Conservation (phyloP, 257 asterid genomes). For the Plantago ovata region DNA sequence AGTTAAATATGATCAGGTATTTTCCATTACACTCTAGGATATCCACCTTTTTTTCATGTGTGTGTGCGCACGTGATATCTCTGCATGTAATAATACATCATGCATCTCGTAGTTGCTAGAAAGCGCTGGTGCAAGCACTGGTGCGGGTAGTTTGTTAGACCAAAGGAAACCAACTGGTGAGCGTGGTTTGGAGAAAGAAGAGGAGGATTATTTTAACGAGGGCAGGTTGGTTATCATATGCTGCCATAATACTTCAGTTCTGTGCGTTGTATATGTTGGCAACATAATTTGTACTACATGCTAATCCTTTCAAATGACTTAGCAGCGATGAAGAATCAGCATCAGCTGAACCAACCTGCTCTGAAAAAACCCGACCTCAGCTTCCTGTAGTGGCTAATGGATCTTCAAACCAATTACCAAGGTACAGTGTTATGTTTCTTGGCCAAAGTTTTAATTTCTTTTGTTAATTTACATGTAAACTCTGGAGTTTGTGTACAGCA, state of each 20-base stretch:
- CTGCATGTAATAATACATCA: slow-evolving; percentile 14
- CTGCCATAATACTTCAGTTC: slow-evolving; percentile 3
- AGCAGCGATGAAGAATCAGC: slow-evolving; percentile 93
- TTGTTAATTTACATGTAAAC: not conserved
- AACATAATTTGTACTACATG: not conserved
- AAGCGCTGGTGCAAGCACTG: slow-evolving; percentile 41
- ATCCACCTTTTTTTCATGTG: not conserved
- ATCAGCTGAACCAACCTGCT: slow-evolving; percentile 47
- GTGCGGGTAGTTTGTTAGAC: slow-evolving; percentile 41
- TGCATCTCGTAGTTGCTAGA: slow-evolving; percentile 56
- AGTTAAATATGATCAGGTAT: slow-evolving; percentile 96
- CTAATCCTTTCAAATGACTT: not conserved
- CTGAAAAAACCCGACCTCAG: slow-evolving; percentile 39
- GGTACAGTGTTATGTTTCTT: slow-evolving; percentile 34
- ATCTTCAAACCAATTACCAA: slow-evolving; percentile 42
- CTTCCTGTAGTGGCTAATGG: slow-evolving; percentile 57
- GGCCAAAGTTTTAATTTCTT: not conserved
- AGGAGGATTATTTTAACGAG: slow-evolving; percentile 89
- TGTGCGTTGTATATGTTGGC: no score
- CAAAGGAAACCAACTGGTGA: slow-evolving; percentile 77
- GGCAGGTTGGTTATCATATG: slow-evolving; percentile 55
- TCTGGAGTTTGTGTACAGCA: not conserved
- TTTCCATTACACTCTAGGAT: not conserved
- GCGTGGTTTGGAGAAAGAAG: slow-evolving; percentile 93
- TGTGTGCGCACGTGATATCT: no score